phyloP scores from a whole-genome alignment of 768 basidiomycete genomes.

The Clitopilus hobsonii region DNA sequence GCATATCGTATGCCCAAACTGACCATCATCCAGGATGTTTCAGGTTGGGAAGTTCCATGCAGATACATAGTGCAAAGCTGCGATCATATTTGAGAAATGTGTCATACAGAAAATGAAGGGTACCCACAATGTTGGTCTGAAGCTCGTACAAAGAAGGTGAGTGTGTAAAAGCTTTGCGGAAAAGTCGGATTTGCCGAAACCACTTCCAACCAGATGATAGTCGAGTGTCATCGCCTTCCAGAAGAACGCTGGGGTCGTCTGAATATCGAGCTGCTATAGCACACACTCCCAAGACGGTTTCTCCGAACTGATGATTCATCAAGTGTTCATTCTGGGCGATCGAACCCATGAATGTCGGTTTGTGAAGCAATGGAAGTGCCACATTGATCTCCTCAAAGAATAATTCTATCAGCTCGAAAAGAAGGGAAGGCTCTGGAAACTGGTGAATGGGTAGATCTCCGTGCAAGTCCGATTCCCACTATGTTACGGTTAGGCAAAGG shows the following conservation, averaged over 20 bases:
- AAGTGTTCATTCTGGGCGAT: slow-evolving; percentile 43
- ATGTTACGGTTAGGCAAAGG: slow-evolving; percentile 5
- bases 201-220: slow-evolving; percentile 58
- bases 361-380: slow-evolving; percentile 60
- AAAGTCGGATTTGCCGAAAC: slow-evolving; percentile 56
- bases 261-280: slow-evolving; percentile 58
- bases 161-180: slow-evolving; percentile 52
- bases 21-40: slow-evolving; percentile 46
- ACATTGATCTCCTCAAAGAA: slow-evolving; percentile 56
- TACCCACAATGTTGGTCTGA: slow-evolving; percentile 55
- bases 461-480: slow-evolving; percentile 34
- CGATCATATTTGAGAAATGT: neutral
- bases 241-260: slow-evolving; percentile 39
- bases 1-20: slow-evolving; percentile 54
- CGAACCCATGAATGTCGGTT: slow-evolving; percentile 54
- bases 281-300: slow-evolving; percentile 58
- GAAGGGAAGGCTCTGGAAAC: slow-evolving; percentile 48
- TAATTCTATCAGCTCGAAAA: slow-evolving; percentile 42
- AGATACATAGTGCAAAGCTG: slow-evolving; percentile 37
- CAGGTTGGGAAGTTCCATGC: slow-evolving; percentile 40
- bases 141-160: slow-evolving; percentile 64
- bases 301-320: slow-evolving; percentile 45
- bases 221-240: slow-evolving; percentile 29
- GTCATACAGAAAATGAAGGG: slow-evolving; percentile 18
- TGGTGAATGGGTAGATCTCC: slow-evolving; percentile 16